Conservation (phyloP, 768 basidiomycete species). For the Mycena chlorophos region DNA sequence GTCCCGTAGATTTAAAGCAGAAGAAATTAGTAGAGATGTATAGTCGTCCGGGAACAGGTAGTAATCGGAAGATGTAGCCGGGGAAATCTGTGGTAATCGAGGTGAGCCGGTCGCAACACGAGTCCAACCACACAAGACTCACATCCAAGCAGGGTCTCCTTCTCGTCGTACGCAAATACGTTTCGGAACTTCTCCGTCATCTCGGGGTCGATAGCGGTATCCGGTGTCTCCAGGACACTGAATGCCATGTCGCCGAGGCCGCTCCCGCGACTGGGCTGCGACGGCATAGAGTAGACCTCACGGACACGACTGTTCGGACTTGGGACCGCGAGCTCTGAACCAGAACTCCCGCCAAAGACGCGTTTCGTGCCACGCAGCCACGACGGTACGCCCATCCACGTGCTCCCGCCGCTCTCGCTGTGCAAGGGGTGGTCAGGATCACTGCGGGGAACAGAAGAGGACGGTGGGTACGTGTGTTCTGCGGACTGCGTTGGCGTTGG, state of each 20-base stretch:
- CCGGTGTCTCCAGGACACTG: slow-evolving; percentile 79
- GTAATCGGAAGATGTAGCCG: slow-evolving; percentile 83
- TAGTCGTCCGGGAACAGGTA: slow-evolving; percentile 87
- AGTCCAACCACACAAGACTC: slow-evolving; percentile 34
- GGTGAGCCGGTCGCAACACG: too few species aligned
- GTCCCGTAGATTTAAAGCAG: slow-evolving; percentile 90
- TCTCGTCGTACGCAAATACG: slow-evolving; percentile 86
- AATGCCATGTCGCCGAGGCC: slow-evolving; percentile 64
- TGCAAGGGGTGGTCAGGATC: slow-evolving; percentile 49
- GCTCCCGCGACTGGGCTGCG: slow-evolving; percentile 36
- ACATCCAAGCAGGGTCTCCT: slow-evolving; percentile 87
- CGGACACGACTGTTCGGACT: slow-evolving; percentile 42
- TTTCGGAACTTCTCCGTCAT: slow-evolving; percentile 72
- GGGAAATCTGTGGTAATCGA: slow-evolving; percentile 67
- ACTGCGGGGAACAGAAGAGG: slow-evolving; percentile 51
- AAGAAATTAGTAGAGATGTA: slow-evolving; percentile 92
- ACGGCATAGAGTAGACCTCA: slow-evolving; percentile 57
- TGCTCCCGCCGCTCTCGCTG: slow-evolving; percentile 50
- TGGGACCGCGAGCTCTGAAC: slow-evolving; percentile 30
- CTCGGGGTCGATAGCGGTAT: slow-evolving; percentile 60
- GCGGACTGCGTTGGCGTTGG: slow-evolving; percentile 29
- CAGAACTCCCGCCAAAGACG: slow-evolving; percentile 35
- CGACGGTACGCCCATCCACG: slow-evolving; percentile 70
- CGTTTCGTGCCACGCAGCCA: slow-evolving; percentile 62
- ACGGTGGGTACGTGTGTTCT: slow-evolving; percentile 81